phyloP scores from a whole-genome alignment of 2,329 filamentous ascomycete species.

The Aureobasidium uvarum region DNA sequence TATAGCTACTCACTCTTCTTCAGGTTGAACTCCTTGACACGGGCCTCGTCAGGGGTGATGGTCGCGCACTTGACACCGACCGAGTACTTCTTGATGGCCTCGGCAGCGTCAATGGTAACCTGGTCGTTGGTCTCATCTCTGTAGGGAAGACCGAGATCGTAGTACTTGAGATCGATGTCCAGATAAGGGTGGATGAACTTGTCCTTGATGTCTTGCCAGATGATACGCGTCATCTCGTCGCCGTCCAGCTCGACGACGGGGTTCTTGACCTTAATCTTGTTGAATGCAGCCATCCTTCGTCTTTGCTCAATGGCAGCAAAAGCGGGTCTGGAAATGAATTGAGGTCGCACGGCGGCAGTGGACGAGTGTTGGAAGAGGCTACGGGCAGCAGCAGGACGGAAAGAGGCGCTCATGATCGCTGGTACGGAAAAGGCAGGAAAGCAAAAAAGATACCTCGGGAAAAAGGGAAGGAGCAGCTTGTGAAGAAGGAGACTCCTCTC shows the following conservation, averaged over 20 bases:
- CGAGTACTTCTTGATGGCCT: slow-evolving; percentile 98
- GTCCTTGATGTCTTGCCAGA: slow-evolving; percentile 99
- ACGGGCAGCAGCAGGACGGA: slow-evolving; percentile 24
- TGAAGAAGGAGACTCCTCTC: slow-evolving; percentile 11
- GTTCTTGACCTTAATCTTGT: slow-evolving; percentile 99
- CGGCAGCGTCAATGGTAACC: slow-evolving; percentile 90
- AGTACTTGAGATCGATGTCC: slow-evolving; percentile 85
- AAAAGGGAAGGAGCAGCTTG: slow-evolving; percentile 20
- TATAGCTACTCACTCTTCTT: slow-evolving; percentile 75
- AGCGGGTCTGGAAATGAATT: slow-evolving; percentile 29
- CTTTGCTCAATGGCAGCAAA: slow-evolving; percentile 35
- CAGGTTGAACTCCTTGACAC: slow-evolving; percentile 96
- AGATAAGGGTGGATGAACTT: slow-evolving; percentile 97
- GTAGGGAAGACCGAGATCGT: slow-evolving; percentile 72
- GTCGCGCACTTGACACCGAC: slow-evolving; percentile 99
- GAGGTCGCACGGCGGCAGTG: slow-evolving; percentile 27
- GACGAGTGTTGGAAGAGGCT: slow-evolving; percentile 12
- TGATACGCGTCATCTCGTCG: slow-evolving; percentile 94
- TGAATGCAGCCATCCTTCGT: slow-evolving; percentile 45
- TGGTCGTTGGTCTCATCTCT: slow-evolving; percentile 95
- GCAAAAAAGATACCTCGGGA: slow-evolving; percentile 25
- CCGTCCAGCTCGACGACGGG: slow-evolving; percentile 97
- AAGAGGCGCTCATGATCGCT: slow-evolving; percentile 26
- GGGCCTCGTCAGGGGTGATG: slow-evolving; percentile 95
- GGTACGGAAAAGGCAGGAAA: slow-evolving; percentile 12